Evolutionary conservation across 352 stramenopile species (phyloP), one percentile per base, ranked within the genome.

Genomic region (Phytophthora palmivora): DNA sequence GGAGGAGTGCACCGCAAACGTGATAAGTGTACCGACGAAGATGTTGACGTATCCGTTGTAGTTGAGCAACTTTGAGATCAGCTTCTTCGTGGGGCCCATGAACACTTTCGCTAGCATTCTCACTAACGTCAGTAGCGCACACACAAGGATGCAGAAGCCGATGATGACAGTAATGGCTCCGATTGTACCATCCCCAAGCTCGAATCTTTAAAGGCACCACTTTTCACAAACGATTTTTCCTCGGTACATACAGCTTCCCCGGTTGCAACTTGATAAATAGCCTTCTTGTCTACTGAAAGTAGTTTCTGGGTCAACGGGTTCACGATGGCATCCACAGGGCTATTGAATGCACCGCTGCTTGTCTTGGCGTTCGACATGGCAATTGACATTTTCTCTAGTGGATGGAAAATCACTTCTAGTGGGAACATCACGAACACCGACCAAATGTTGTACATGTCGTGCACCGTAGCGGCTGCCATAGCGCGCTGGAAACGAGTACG

Each of bases 41-140:
- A 98, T 97, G 44, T 91, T 88, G 38, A 97, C 37, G 55, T 96
- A 94, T 51, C 87, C 87, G 67, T 96, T 96, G 67, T 93, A 91
- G 64, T 96, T 84, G 12, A 96, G 92, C 32, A 94, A 72, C 46
- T 89, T 89, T 42, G 88, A 86, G 44, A 98, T 85, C 15, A 97
- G 73, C 37, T 77, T 69, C 50, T 94, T 92, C 9, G 91, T 96
- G 28, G 81, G 74, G 49, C 89, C 92, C 34, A 94, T 66, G 43
- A 98, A 85, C n/a, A 88, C 57, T 55, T 76, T 79, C 2, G 75
- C 74, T 8, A 88, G 73, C 67, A 79, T 87, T 10, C 70, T 78
- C 16, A 88, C 76, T 24, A 89, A 54, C 12, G 58, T 56, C 0
- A 87, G 42, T 9, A 91, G 60, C 24, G 82, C 58, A 34, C 69